These are phyloP conservation scores for Tulasnella sp. DNA, from an alignment of 768 basidiomycete species.

Conservation along the genomic window DNA sequence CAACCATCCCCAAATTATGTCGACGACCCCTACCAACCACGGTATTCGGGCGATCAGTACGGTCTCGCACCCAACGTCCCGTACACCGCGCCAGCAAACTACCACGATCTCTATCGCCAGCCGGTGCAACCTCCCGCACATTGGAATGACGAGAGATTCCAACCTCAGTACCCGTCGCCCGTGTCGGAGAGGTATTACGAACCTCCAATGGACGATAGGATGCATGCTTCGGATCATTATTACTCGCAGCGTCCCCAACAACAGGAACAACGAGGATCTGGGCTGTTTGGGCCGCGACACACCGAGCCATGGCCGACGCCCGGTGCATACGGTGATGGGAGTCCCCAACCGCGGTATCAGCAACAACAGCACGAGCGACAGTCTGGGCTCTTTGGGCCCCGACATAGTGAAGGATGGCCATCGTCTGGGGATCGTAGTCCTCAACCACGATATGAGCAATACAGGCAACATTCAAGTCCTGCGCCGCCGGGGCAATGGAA, in stretches of 20 bases:
- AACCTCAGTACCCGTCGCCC: slow-evolving; percentile 10
- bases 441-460: too few species aligned
- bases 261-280: background rate
- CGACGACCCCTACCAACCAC: background rate
- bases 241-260: background rate
- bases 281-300: background rate
- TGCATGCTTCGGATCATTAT: too few species aligned
- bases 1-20: background rate
- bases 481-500: too few species aligned
- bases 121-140: slow-evolving; percentile 4
- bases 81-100: background rate
- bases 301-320: background rate
- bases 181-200: background rate
- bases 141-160: background rate
- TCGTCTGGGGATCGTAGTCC: too few species aligned
- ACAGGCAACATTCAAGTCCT: too few species aligned
- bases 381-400: too few species aligned
- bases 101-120: background rate
- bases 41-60: background rate
- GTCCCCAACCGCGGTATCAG: background rate
- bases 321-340: background rate
- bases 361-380: background rate
- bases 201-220: too few species aligned
- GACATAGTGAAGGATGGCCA: too few species aligned
- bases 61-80: background rate